Conservation (phyloP, 2,329 filamentous ascomycete species). For the Beauveria medogensis region DNA sequence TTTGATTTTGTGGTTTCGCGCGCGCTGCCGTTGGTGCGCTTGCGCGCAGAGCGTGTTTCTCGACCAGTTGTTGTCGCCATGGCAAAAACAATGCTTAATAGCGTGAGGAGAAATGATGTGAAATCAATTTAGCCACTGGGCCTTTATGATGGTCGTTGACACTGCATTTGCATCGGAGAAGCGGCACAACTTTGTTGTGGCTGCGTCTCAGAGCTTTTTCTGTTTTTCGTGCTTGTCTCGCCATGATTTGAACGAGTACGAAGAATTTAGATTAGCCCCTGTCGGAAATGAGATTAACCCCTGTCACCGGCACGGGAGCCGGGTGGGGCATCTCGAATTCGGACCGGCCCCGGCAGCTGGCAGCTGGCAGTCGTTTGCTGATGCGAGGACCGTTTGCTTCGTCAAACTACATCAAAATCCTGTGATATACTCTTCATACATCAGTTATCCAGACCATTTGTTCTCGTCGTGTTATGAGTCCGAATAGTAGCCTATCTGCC, state of each 20-base stretch:
- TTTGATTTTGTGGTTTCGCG: conserved; percentile 37
- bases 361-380: not conserved
- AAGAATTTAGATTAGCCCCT: not conserved
- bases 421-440: not conserved
- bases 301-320: not conserved
- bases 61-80: conserved; percentile 25
- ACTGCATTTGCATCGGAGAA: not conserved
- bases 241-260: conserved; percentile 2
- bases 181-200: conserved; percentile 1
- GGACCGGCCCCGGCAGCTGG: not conserved
- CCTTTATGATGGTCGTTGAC: conserved; percentile 6
- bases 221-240: not conserved
- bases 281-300: not conserved
- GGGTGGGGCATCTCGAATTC: conserved; percentile 10
- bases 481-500: not conserved
- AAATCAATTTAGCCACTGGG: not conserved
- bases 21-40: conserved; percentile 32
- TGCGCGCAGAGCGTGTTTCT: conserved; percentile 30
- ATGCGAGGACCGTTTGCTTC: not conserved
- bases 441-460: not conserved
- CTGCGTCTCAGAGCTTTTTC: not conserved
- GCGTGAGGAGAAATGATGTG: no score
- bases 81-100: not conserved
- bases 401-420: not conserved
- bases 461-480: not conserved